phyloP scores from a whole-genome alignment of 371 early-diverging fungal genomes.

The Rhizopus sp. region DNA sequence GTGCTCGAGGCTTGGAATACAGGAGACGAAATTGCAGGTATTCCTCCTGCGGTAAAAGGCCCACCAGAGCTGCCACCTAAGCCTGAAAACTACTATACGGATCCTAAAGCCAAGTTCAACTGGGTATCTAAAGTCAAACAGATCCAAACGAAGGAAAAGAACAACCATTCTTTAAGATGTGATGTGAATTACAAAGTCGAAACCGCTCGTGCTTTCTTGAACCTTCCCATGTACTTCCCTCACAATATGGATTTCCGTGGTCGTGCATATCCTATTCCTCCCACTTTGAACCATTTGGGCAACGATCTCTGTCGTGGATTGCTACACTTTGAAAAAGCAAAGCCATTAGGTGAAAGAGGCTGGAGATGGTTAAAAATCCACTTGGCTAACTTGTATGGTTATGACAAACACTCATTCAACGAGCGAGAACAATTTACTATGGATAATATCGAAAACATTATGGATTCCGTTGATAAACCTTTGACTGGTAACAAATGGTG shows the following conservation, averaged over 20 bases:
- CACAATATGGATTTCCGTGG: slow-evolving; percentile 98
- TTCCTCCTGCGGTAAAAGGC: slow-evolving; percentile 54
- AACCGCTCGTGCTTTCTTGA: slow-evolving; percentile 89
- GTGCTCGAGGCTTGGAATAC: slow-evolving; percentile 90
- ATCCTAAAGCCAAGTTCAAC: slow-evolving; percentile 57
- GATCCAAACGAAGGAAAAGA: slow-evolving; percentile 59
- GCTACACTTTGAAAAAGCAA: slow-evolving; percentile 80
- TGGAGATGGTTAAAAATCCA: slow-evolving; percentile 96
- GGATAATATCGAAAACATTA: slow-evolving; percentile 74
- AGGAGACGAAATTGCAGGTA: slow-evolving; percentile 74
- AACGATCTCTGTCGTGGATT: slow-evolving; percentile 96
- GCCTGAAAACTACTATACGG: slow-evolving; percentile 73
- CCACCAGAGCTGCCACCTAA: slow-evolving; percentile 52
- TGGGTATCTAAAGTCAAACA: slow-evolving; percentile 56
- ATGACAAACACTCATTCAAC: slow-evolving; percentile 89
- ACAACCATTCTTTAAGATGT: slow-evolving; percentile 87
- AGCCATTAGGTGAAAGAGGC: slow-evolving; percentile 84
- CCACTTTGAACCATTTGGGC: slow-evolving; percentile 94
- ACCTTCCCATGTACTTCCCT: slow-evolving; percentile 93
- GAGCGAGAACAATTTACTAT: slow-evolving; percentile 80
- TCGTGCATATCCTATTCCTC: slow-evolving; percentile 97
- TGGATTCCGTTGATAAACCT: slow-evolving; percentile 86
- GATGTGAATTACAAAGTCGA: slow-evolving; percentile 95
- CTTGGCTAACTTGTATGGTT: slow-evolving; percentile 91
- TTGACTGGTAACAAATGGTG: slow-evolving; percentile 86